Base-by-base conservation (phyloP, 1,139 yeast genomes). In the Yamadazyma jaroonii region DNA sequence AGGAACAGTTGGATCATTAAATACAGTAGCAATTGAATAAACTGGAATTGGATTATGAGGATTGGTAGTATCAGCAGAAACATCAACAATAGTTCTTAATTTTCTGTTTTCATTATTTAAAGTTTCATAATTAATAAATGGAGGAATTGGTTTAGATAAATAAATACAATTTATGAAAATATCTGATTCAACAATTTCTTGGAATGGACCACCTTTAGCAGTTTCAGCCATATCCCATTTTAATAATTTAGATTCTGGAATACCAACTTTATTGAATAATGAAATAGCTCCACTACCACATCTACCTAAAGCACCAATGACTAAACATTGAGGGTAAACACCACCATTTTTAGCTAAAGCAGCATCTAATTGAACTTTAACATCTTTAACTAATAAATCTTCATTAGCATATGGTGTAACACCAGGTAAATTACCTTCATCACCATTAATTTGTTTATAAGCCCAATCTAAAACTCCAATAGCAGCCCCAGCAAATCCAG, bases 401-500 rank as follows among this genome's bases (percentile, higher is more conserved):
- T 92, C 98, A 56, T 82, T 84, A 37, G 87, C 83, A 63, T 83
- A 90, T 36, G 97, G 95, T 31, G 79, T 59, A 31, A 90, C 84
- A 40, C 89, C 86, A 14, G 86, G 84, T 56, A 85, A 70, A 49
- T 85, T 81, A 52, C 78, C 78, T 32, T 61, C 52, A 54, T 79
- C 81, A 8, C 83, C 44, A 56, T 85, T 81, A 23, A 81, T 65
- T 61, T 85, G 92, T 67, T 90, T 89, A 70, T 84, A 85, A 34
- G 95, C 86, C 97, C 97, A 92, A 62, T 89, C 96, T 58, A 79
- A 79, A 38, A 90, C 74, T 55, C 98, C 98, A 40, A 92, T 67
- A 23, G 98, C 98, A 34, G 99, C 97, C 56, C 98, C 98, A 10
- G 97, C 98, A 59, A 94, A 92, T 17, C 98, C 98, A 34, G 99